phyloP scores from a whole-genome alignment of 257 asterid species.

The Voacanga thouarsii region DNA sequence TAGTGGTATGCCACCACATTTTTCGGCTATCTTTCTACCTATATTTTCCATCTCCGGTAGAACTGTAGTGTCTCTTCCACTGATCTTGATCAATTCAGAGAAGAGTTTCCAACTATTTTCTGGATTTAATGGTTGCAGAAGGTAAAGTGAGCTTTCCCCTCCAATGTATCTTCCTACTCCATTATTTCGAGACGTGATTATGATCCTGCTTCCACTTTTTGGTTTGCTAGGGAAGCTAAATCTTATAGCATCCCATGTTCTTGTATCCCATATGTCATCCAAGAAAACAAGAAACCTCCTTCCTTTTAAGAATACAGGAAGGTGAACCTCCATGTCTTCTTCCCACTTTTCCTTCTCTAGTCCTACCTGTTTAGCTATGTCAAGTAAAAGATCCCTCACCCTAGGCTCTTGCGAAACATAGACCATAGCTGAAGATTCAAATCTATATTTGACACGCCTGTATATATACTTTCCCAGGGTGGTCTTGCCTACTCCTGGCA shows the following conservation, averaged over 20 bases:
- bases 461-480: slow-evolving; percentile 11
- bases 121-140: slow-evolving; percentile 13
- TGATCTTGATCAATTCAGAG: slow-evolving; percentile 1
- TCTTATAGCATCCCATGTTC: no score
- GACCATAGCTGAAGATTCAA: slow-evolving; percentile 14
- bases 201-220: slow-evolving; percentile 18
- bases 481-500: slow-evolving; percentile 18
- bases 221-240: not conserved
- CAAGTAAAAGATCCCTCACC: slow-evolving; percentile 2
- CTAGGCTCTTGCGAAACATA: slow-evolving; percentile 18
- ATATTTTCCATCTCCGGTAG: not conserved
- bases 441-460: not conserved
- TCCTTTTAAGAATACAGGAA: not conserved
- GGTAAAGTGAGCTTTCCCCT: slow-evolving; percentile 12
- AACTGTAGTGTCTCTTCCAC: not conserved
- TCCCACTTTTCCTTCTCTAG: slow-evolving; percentile 8
- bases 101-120: slow-evolving; percentile 27
- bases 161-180: slow-evolving; percentile 24
- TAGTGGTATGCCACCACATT: no score
- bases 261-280: slow-evolving; percentile 24
- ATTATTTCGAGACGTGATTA: slow-evolving; percentile 17
- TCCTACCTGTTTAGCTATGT: slow-evolving; percentile 25
- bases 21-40: not conserved
- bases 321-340: slow-evolving; percentile 5
- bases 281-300: slow-evolving; percentile 20